Evolutionary conservation across 441 rosid species (phyloP).

Genomic region (Cnidoscolus chayamansa): DNA sequence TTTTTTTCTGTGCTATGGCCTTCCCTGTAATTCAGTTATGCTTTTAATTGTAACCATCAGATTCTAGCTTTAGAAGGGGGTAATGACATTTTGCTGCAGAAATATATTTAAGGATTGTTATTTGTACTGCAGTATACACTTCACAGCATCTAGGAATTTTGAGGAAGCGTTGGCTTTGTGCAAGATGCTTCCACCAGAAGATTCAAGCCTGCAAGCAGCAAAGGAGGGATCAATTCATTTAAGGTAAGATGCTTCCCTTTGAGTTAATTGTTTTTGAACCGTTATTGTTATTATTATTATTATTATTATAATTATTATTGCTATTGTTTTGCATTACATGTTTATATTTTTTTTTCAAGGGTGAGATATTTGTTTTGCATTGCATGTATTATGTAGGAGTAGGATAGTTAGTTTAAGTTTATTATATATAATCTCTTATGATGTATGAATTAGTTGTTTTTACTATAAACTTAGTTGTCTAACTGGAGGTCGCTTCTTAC

Average conservation of each 20-base stretch:
- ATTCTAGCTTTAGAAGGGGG: slow-evolving; percentile 13
- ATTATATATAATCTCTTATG: not conserved
- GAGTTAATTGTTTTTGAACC: too few relatives aligned
- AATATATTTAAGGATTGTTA: slow-evolving; percentile 17
- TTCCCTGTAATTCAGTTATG: slow-evolving; percentile 12
- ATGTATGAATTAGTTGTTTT: not conserved
- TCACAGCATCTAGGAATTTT: slow-evolving; percentile 95
- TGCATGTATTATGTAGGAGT: too few relatives aligned
- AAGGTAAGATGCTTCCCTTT: slow-evolving; percentile 39
- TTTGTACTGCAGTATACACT: slow-evolving; percentile 69
- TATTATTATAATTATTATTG: too few relatives aligned
- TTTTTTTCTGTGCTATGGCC: slow-evolving; percentile 10
- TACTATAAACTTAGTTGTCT: not conserved
- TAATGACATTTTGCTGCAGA: not conserved
- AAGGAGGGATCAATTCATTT: slow-evolving; percentile 98
- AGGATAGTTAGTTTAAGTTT: not conserved
- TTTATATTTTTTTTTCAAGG: too few relatives aligned
- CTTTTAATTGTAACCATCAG: slow-evolving; percentile 15
- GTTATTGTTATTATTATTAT: too few relatives aligned
- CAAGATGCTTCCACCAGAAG: slow-evolving; percentile 95
- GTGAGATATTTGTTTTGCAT: too few relatives aligned
- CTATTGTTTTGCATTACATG: too few relatives aligned
- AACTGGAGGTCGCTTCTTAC: not conserved
- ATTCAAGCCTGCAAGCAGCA: slow-evolving; percentile 83
- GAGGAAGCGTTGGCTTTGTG: slow-evolving; percentile 98